These are phyloP conservation scores for Phymatotrichopsis omnivora DNA, from an alignment of 2,329 filamentous ascomycete species.

Conservation along the genomic window DNA sequence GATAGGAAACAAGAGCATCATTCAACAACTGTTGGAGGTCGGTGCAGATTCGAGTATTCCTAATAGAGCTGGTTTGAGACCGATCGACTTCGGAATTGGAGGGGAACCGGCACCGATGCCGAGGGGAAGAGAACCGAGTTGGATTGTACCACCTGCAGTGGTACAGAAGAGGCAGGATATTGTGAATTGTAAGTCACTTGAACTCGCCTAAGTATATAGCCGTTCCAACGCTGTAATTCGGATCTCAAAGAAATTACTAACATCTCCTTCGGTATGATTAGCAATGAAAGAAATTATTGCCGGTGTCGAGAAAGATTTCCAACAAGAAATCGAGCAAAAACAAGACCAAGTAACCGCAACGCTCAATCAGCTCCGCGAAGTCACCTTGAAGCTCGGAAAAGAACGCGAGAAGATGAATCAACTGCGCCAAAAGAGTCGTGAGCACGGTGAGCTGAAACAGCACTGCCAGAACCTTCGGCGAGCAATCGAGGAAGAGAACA, in stretches of 20 bases:
- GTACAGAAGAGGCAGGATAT: slow-evolving; percentile 71
- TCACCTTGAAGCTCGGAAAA: slow-evolving; percentile 67
- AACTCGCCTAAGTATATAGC: not conserved
- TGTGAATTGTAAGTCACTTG: slow-evolving; percentile 55
- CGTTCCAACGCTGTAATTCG: no score
- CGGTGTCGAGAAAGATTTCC: slow-evolving; percentile 68
- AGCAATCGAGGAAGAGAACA: slow-evolving; percentile 58
- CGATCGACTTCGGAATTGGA: slow-evolving; percentile 90
- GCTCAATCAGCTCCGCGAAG: slow-evolving; percentile 68
- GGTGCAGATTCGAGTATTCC: slow-evolving; percentile 86
- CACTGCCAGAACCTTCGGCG: slow-evolving; percentile 62
- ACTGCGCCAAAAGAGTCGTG: slow-evolving; percentile 56
- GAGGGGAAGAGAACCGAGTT: slow-evolving; percentile 36
- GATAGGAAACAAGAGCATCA: slow-evolving; percentile 87
- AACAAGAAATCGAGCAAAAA: slow-evolving; percentile 69
- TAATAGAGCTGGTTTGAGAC: slow-evolving; percentile 78
- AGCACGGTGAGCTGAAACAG: slow-evolving; percentile 54
- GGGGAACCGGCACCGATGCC: slow-evolving; percentile 47
- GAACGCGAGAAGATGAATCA: slow-evolving; percentile 64
- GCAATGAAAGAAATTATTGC: slow-evolving; percentile 75
- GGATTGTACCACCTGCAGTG: slow-evolving; percentile 45
- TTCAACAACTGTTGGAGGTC: slow-evolving; percentile 91
- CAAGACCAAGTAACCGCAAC: slow-evolving; percentile 74
- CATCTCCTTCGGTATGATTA: slow-evolving; percentile 33
- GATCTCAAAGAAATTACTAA: slow-evolving; percentile 39